Evolutionary conservation across 116 monocot genomes (phyloP).

Genomic region (Phalaenopsis hybrid): DNA sequence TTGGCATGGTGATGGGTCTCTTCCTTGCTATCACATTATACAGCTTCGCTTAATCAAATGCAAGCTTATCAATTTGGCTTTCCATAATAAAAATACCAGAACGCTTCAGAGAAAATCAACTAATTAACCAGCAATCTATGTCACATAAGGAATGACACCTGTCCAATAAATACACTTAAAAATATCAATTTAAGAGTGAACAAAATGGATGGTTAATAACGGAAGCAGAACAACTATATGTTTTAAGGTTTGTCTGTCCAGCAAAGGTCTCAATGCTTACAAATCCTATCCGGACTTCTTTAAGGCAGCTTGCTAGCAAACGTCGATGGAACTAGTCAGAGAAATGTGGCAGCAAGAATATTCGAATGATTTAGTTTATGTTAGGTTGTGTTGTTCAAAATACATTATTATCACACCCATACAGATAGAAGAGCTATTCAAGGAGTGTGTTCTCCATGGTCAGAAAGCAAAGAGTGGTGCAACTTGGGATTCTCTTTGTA

Average conservation of each 20-base stretch:
- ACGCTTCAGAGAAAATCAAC: neutral
- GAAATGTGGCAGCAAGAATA: neutral
- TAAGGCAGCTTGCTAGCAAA: neutral
- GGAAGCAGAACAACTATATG: neutral
- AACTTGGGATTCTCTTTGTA: neutral
- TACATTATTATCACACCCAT: neutral
- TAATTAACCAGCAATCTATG: no score
- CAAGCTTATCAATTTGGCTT: neutral
- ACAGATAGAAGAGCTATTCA: neutral
- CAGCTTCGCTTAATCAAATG: neutral
- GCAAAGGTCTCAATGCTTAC: neutral
- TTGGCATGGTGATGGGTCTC: neutral
- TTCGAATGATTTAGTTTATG: neutral
- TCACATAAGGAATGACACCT: no score
- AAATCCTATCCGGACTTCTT: neutral
- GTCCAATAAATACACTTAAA: neutral
- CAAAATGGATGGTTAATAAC: neutral
- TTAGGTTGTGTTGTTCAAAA: neutral
- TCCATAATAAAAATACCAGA: neutral
- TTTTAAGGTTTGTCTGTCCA: neutral
- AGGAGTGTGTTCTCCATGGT: neutral
- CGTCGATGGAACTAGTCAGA: neutral
- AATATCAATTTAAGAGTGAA: neutral
- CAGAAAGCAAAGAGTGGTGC: neutral
- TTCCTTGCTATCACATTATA: neutral